These are phyloP conservation scores for Furcasterigmium furcatum DNA, from an alignment of 2,329 filamentous ascomycete species.

Conservation along the genomic window DNA sequence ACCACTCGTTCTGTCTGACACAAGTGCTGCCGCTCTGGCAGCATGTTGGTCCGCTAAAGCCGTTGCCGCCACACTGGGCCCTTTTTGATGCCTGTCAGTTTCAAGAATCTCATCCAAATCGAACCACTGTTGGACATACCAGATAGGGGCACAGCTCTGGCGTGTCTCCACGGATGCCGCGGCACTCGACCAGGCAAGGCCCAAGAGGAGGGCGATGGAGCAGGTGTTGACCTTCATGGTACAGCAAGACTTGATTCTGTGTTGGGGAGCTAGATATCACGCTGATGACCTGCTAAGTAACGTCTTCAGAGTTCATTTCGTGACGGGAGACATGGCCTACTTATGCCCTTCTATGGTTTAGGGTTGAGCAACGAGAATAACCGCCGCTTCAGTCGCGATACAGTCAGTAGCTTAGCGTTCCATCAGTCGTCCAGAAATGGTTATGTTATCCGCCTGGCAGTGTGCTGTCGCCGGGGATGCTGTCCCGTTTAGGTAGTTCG, in stretches of 20 bases:
- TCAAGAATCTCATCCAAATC: background rate
- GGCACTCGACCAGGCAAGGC: background rate
- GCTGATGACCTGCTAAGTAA: background rate
- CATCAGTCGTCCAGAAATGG: background rate
- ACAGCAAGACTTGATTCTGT: no score
- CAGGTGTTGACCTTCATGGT: background rate
- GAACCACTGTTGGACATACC: background rate
- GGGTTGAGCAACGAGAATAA: no score
- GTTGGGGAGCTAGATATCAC: no score
- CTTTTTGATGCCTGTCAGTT: conserved; percentile 9
- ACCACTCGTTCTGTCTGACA: conserved; percentile 28
- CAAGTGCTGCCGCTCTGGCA: conserved; percentile 37
- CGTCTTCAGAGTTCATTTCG: background rate
- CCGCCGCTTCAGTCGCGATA: no score
- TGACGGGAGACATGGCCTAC: background rate
- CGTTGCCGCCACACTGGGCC: conserved; percentile 41
- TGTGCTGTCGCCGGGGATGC: background rate
- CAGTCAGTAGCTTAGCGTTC: background rate
- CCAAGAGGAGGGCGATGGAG: background rate
- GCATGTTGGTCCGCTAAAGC: conserved; percentile 39
- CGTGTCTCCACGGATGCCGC: background rate
- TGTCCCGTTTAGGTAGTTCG: background rate
- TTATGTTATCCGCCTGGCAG: background rate
- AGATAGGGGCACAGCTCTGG: background rate
- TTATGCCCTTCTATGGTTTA: background rate